Evolutionary conservation across 805 yeast genomes (phyloP), one percentile per base, ranked within the genome.

Genomic region (Metschnikowia corniflorae): DNA sequence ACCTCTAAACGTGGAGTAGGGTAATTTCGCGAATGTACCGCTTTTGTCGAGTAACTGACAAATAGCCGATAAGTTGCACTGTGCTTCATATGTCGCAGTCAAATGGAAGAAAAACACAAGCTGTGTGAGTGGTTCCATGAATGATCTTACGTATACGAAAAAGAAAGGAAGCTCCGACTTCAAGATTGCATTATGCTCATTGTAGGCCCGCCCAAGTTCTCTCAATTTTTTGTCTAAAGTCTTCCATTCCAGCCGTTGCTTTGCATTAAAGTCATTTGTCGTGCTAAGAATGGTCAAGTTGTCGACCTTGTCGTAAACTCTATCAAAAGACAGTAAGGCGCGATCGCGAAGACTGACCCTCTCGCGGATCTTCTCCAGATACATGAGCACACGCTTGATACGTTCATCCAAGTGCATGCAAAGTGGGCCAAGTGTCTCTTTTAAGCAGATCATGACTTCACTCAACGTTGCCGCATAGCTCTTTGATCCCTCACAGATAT

Each of bases 161-260:
- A 75, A 70, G 3, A 42, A 32, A 0, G 82, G 80, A 1, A 78
- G 47, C 27, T 77, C 82, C 20, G 39, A 40, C 39, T 73, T 73
- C 42, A 78, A 56, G 3, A 45, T 33, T 4, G 49, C 42, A 48
- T 75, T 73, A 23, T 64, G 42, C 8, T 41, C 31, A 2, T 68
- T 66, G 46, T 68, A 74, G 32, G 43, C 44, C 2, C 26, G 37
- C 25, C 53, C 54, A 12, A 33, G 35, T 1, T 37, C 55, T 4
- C 49, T 56, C 16, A 60, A 24, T 49, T 68, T 50, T 40, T 58
- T 39, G 44, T 61, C 43, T 47, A 58, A 35, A 33, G 42, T 37
- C 31, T 41, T 44, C 16, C 56, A 36, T 15, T 50, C 55, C 26
- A 52, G 63, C 6, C 52, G 40, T 39, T 66, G 65, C 36, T 59